phyloP scores from a whole-genome alignment of 2,329 filamentous ascomycete species.

The Penicillium sp. region DNA sequence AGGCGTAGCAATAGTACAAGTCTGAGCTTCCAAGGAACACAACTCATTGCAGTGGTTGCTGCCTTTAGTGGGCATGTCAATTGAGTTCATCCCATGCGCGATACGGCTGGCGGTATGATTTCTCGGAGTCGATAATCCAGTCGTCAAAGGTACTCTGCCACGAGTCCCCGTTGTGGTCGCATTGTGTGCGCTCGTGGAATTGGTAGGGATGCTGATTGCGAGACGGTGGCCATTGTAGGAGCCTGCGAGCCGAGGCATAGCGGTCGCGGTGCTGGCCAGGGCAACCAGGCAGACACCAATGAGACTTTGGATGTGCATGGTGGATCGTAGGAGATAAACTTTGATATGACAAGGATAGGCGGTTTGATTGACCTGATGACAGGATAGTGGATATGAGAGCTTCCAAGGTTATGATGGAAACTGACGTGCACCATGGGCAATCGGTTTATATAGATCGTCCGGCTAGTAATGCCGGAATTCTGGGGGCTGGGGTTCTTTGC shows the following conservation, averaged over 20 bases:
- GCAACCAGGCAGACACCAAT: slow-evolving; percentile 13
- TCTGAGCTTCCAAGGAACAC: slow-evolving; percentile 25
- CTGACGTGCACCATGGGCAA: not conserved
- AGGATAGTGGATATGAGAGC: not conserved
- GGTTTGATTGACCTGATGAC: not conserved
- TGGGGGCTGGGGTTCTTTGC: not conserved
- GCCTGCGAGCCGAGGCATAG: slow-evolving; percentile 19
- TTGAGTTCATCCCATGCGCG: slow-evolving; percentile 4
- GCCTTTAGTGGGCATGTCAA: slow-evolving; percentile 6
- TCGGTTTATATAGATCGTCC: slow-evolving; percentile 7
- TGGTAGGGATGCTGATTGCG: slow-evolving; percentile 11
- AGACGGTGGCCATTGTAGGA: slow-evolving; percentile 17
- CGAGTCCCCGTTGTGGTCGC: slow-evolving; percentile 17
- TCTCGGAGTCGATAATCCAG: slow-evolving; percentile 4
- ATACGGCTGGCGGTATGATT: slow-evolving; percentile 1
- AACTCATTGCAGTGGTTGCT: slow-evolving; percentile 24
- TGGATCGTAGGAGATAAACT: not conserved
- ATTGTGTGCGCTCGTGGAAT: slow-evolving; percentile 13
- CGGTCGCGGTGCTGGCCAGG: slow-evolving; percentile 14
- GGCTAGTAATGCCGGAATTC: not conserved
- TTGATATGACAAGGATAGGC: not conserved
- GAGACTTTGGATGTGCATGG: slow-evolving; percentile 22
- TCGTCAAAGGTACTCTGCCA: slow-evolving; percentile 8
- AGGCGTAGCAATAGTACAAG: slow-evolving; percentile 26
- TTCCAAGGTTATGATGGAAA: not conserved